Conservation (phyloP, 2,329 filamentous ascomycete species). For the Harringtonia lauricola region DNA sequence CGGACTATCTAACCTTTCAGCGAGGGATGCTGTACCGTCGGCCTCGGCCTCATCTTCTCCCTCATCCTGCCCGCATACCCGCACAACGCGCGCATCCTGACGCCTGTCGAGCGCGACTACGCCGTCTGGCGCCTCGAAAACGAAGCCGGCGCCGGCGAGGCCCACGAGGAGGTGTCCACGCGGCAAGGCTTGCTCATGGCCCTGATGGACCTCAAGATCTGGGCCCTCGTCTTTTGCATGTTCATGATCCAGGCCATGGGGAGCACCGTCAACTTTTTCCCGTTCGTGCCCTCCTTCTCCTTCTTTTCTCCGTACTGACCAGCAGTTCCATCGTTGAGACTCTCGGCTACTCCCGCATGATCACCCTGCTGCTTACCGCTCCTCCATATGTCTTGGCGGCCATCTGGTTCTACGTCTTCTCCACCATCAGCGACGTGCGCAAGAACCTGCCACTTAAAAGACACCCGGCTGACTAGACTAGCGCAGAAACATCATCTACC, state of each 20-base stretch:
- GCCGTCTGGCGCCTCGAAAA: constrained; percentile 20
- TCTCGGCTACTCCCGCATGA: constrained; percentile 21
- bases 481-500: constrained; percentile 23
- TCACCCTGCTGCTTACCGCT: constrained; percentile 32
- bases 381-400: constrained; percentile 32
- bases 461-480: constrained; percentile 14
- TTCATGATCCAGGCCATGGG: constrained; percentile 23
- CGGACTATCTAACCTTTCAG: constrained; percentile 15
- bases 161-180: constrained; percentile 19
- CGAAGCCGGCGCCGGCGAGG: constrained; percentile 27
- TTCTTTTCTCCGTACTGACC: not conserved
- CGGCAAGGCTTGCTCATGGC: constrained; percentile 7
- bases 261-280: constrained; percentile 19
- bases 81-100: constrained; percentile 24
- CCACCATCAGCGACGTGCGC: constrained; percentile 6
- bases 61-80: constrained; percentile 27
- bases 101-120: constrained; percentile 16
- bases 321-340: constrained; percentile 16
- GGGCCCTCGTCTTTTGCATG: constrained; percentile 9
- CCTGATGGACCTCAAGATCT: constrained; percentile 1
- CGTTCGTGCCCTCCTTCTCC: constrained; percentile 7
- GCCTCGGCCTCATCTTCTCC: constrained; percentile 18
- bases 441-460: not conserved
- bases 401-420: constrained; percentile 19
- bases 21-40: constrained; percentile 30